A percentile compares a stretch with the other conserved stretches of the same genome.
These are phyloP conservation scores for Amoebophrya sp. DNA, from an alignment of 169 alveolate genomes.

Conservation along the genomic window DNA sequence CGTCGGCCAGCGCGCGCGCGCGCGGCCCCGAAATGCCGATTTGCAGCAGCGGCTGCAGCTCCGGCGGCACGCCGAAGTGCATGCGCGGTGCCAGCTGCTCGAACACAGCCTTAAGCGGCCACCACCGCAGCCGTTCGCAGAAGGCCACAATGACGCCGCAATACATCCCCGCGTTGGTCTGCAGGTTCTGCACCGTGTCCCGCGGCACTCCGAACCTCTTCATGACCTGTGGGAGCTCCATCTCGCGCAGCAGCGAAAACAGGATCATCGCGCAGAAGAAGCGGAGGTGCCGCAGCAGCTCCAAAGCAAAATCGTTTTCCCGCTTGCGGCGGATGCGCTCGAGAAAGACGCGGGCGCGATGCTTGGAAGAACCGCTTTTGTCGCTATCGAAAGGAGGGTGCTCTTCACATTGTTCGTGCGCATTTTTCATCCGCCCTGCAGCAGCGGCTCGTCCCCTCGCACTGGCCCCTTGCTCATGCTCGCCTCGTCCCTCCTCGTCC, in stretches of 20 bases:
- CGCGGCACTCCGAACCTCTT: too few relatives aligned
- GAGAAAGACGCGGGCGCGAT: too few relatives aligned
- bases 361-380: too few relatives aligned
- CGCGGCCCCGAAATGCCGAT: neutral
- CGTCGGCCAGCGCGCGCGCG: neutral
- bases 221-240: too few relatives aligned
- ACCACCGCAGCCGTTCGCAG: conserved; percentile 20
- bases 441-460: too few relatives aligned
- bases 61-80: neutral
- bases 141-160: neutral
- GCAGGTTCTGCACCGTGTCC: neutral
- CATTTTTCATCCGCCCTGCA: too few relatives aligned
- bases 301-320: neutral
- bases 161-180: neutral
- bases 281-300: neutral
- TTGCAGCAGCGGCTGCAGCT: neutral
- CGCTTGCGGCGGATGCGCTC: too few relatives aligned
- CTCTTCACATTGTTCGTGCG: too few relatives aligned
- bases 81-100: neutral
- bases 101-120: neutral
- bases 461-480: too few relatives aligned
- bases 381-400: too few relatives aligned
- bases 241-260: neutral
- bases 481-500: too few relatives aligned
- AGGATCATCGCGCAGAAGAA: neutral